Evolutionary conservation across 768 basidiomycete genomes (phyloP), one percentile per base, ranked within the genome.

Genomic region (Tricholoma hemisulphureum): DNA sequence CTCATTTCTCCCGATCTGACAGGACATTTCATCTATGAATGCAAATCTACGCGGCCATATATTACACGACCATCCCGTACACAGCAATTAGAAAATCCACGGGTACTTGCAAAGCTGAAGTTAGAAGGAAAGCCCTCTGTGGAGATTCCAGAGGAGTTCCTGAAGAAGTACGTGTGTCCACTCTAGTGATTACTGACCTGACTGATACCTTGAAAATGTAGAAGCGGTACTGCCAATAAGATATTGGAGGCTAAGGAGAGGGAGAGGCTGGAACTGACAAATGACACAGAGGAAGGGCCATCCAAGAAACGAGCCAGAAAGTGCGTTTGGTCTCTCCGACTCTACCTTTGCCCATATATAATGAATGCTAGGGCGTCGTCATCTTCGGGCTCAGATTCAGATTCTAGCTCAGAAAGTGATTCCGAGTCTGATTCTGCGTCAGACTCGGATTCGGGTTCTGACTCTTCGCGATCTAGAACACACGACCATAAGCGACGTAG

Each of bases 21-120:
- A 86, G 95, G 94, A 0, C 95, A 97, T 72, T 95, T 88, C 69
- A 97, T 86, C 11, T 98, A 88, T 67, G 84, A 97, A 74, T 98
- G 95, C 82, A 93, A 92, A 72, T 80, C 81, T 16, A 64, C 82
- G 20, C 81, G 89, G 2, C 91, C 93, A 23, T 98, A 97, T 69
- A 78, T 93, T 37, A 84, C 91, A 10, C 82, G 95, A n/a, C 95
- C 95, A 2, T 94, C 93, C 32, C 83, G 94, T 39, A 92, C 92
- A 2, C 83, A 94, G 64, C 85, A 88, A 70, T 82, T 98, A 14
- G 89, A 93, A 65, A 91, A 92, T 55, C 93, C 93, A 3, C 77
- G 73, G 21, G 50, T 84, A 2, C 73, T 88, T 7, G 81, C 85
- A 3, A 91, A 91, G 70, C 71, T 89, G 35, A 88, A 83, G 70